These are phyloP conservation scores for Grammothele lineata DNA, from an alignment of 768 basidiomycete genomes.

Conservation along the genomic window DNA sequence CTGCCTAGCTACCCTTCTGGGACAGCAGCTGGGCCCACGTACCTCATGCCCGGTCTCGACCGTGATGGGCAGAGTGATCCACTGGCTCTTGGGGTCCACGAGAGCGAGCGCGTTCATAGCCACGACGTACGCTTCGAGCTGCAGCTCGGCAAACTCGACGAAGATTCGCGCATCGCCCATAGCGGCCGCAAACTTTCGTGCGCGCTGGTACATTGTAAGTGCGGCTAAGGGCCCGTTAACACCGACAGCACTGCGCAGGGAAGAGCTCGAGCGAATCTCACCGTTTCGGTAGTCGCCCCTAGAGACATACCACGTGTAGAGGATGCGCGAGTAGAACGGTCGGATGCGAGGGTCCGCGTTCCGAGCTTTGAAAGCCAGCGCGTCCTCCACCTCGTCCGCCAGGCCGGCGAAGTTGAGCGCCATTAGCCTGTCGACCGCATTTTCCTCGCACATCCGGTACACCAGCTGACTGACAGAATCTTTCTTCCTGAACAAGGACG, in stretches of 20 bases:
- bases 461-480: constrained; percentile 81
- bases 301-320: constrained; percentile 91
- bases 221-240: constrained; percentile 52
- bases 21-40: constrained; percentile 8
- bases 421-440: constrained; percentile 74
- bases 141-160: constrained; percentile 58
- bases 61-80: constrained; percentile 69
- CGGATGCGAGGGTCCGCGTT: constrained; percentile 85
- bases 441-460: constrained; percentile 89
- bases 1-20: constrained; percentile 14
- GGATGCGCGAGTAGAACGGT: constrained; percentile 84
- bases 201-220: constrained; percentile 89
- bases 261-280: constrained; percentile 36
- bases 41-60: constrained; percentile 44
- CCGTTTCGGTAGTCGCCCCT: constrained; percentile 91
- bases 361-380: constrained; percentile 87
- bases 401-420: constrained; percentile 82
- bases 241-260: background rate
- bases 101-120: constrained; percentile 87
- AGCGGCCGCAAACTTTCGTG: constrained; percentile 62
- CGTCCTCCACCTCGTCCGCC: constrained; percentile 81
- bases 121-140: constrained; percentile 75
- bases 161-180: constrained; percentile 32
- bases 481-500: constrained; percentile 52
- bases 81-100: constrained; percentile 75